phyloP scores from a whole-genome alignment of 228 moss, liverwort and hornwort genomes.

The Sphagnum fallax region DNA sequence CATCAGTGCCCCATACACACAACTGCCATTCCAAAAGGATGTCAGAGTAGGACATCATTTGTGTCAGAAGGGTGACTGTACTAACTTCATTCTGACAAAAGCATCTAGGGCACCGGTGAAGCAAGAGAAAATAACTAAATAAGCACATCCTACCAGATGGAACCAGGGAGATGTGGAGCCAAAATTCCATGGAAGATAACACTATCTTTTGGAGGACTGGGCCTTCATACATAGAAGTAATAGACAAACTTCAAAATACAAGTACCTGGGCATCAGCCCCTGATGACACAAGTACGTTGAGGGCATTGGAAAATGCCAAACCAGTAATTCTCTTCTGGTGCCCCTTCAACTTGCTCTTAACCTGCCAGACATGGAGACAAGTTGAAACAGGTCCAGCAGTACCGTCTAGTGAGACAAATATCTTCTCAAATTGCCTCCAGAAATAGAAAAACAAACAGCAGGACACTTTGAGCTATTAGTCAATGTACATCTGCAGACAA shows the following conservation, averaged over 20 bases:
- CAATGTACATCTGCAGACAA: no score
- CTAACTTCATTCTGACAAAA: no score
- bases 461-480: no score
- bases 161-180: background rate
- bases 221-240: background rate
- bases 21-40: slow-evolving; percentile 38
- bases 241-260: background rate
- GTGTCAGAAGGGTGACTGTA: no score
- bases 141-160: background rate
- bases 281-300: slow-evolving; percentile 79
- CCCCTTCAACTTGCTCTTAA: slow-evolving; percentile 86
- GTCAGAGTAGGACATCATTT: background rate
- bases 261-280: slow-evolving; percentile 92
- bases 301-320: slow-evolving; percentile 72
- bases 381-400: no score
- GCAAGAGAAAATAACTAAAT: no score
- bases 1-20: slow-evolving; percentile 82
- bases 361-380: slow-evolving; percentile 17
- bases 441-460: no score
- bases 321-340: slow-evolving; percentile 87
- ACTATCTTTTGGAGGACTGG: no score
- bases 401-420: no score
- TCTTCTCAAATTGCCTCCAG: no score
- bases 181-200: background rate
- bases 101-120: no score